These are phyloP conservation scores for Bonia amplexicaulis DNA, from an alignment of 176 grass and related monocot genomes.

Conservation along the genomic window DNA sequence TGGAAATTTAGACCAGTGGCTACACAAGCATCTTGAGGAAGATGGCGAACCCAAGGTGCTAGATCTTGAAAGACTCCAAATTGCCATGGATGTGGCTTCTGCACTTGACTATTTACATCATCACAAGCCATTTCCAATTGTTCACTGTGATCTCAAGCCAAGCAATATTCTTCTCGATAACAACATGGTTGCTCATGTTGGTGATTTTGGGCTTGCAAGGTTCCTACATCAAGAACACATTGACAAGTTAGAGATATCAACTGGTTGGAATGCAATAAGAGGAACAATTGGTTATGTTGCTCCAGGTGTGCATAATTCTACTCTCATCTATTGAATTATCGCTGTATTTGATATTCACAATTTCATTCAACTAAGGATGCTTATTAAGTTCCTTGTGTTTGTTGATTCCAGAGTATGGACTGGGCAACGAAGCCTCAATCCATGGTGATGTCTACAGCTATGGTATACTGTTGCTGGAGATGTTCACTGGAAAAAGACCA, in stretches of 20 bases:
- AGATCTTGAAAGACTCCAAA: not conserved
- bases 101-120: conserved; percentile 25
- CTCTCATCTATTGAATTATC: too few relatives aligned
- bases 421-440: too few relatives aligned
- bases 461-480: too few relatives aligned
- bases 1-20: conserved; percentile 19
- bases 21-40: not conserved
- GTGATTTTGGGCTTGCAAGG: conserved; percentile 29
- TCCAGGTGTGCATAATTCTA: too few relatives aligned
- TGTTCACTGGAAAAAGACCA: too few relatives aligned
- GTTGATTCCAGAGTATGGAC: too few relatives aligned
- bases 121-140: not conserved
- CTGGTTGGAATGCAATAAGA: conserved; percentile 8
- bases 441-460: too few relatives aligned
- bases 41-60: not conserved
- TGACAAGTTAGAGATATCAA: not conserved
- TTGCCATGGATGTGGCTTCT: conserved; percentile 5
- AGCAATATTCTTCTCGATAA: conserved; percentile 8
- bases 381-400: too few relatives aligned
- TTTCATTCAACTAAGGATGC: too few relatives aligned
- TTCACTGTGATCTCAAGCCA: conserved; percentile 28
- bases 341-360: too few relatives aligned
- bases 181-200: not conserved
- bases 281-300: not conserved
- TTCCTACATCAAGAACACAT: not conserved